Evolutionary conservation across 2,329 filamentous ascomycete species (phyloP), one percentile per base, ranked within the genome.

Genomic region (Tolypocladium endophyticum): DNA sequence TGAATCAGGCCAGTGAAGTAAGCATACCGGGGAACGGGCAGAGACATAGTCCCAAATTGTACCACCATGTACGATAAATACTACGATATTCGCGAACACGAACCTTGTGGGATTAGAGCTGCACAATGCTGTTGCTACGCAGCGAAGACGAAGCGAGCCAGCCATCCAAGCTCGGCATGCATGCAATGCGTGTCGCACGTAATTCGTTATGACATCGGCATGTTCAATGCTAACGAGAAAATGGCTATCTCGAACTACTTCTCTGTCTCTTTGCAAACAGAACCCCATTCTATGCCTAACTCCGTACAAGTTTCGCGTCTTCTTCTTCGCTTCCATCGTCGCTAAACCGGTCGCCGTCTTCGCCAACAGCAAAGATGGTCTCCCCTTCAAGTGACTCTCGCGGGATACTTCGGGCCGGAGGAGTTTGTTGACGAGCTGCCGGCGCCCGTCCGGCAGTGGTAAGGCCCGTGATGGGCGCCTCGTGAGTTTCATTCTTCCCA

Each of bases 321-420:
- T 78, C 81, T 16, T 77, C 77, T 20, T 73, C 72, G 59, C 68
- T 72, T 25, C 87, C 88, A 59, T 90, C 87, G 60, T 90, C 89
- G 20, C 88, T 91, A 79, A 92, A 93, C 70, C 87, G 90, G 69
- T 94, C 91, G 1, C 79, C 84, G 59, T 88, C 88, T 67, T 96
- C 92, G 14, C 92, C 93, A 14, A 97, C 90, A 1, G 93, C 93
- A 68, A 97, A 97, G 63, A 97, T 95, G 0, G 92, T 96, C 76
- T 97, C 94, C 14, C 92, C 92, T 63, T 97, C 92, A 39, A 84
- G 72, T 2, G 81, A 84, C 60, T 83, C 79, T 20, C 81, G 76
- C 20, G 76, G 76, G 78, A 66, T 83, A 72, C 61, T 69, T 52
- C 71, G 64, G 28, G 59, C 64, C 25, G 65, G 59, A 47, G 65